phyloP scores from a whole-genome alignment of 139 green algal species.

The Picocystis salinarum region DNA sequence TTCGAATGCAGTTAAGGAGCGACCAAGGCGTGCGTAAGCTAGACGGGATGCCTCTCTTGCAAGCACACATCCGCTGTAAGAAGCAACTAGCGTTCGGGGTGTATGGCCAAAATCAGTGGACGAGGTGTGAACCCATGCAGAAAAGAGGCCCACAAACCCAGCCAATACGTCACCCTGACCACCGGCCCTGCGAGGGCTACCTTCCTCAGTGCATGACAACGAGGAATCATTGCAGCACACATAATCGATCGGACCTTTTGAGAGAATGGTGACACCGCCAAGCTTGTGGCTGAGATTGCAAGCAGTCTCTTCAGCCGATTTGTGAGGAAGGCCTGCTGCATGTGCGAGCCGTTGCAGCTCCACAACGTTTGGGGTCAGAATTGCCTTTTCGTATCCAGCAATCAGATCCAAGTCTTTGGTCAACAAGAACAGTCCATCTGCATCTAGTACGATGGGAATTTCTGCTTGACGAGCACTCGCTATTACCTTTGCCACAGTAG shows the following conservation, averaged over 20 bases:
- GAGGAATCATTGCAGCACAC: constrained; percentile 15
- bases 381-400: constrained; percentile 10
- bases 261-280: constrained; percentile 13
- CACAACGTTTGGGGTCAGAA: constrained; percentile 37
- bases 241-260: constrained; percentile 12
- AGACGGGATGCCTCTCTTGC: too few species aligned
- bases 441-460: constrained; percentile 33
- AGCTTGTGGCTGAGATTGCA: background rate
- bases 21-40: too few species aligned
- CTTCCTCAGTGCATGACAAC: constrained; percentile 7
- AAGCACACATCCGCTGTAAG: too few species aligned
- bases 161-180: constrained; percentile 48
- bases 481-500: constrained; percentile 7
- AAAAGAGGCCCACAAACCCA: constrained; percentile 25
- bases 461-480: constrained; percentile 4
- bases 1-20: too few species aligned
- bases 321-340: constrained; percentile 13
- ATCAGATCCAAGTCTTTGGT: constrained; percentile 17
- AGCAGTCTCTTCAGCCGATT: constrained; percentile 10
- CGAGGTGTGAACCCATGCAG: constrained; percentile 26
- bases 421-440: constrained; percentile 34
- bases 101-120: too few species aligned
- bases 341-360: constrained; percentile 26
- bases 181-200: constrained; percentile 26
- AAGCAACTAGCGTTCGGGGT: too few species aligned